These are phyloP conservation scores for Bombardia bombarda DNA, from an alignment of 495 filamentous ascomycete species.

Conservation along the genomic window DNA sequence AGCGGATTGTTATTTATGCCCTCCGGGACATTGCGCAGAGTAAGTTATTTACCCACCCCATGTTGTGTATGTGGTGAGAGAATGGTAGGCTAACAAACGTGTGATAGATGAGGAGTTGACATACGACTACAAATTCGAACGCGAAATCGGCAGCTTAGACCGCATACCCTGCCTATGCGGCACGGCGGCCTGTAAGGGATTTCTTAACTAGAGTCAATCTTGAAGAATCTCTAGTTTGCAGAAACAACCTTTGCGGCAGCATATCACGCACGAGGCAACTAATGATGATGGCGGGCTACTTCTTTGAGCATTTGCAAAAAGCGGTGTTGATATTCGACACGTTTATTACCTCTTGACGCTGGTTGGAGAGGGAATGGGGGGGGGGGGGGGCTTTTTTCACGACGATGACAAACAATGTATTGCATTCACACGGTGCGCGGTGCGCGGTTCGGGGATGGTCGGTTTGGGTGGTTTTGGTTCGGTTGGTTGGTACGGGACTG, in stretches of 20 bases:
- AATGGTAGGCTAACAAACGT: slow-evolving; percentile 41
- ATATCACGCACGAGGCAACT: background rate
- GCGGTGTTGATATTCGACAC: too few relatives aligned
- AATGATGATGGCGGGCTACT: too few relatives aligned
- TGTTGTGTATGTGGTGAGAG: slow-evolving; percentile 2
- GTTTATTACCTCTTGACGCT: too few relatives aligned
- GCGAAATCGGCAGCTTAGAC: slow-evolving; percentile 88
- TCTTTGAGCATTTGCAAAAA: background rate
- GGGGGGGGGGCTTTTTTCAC: too few relatives aligned
- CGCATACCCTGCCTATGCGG: slow-evolving; percentile 96
- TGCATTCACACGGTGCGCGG: too few relatives aligned
- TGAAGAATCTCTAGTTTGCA: too few relatives aligned
- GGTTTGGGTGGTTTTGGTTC: too few relatives aligned
- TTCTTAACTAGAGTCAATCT: slow-evolving; percentile 68
- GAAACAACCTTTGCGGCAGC: too few relatives aligned
- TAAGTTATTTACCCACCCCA: slow-evolving; percentile 42
- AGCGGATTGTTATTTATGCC: slow-evolving; percentile 97
- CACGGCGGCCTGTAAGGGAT: slow-evolving; percentile 92
- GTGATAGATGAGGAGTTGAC: slow-evolving; percentile 89
- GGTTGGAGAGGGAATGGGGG: background rate
- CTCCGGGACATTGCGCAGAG: slow-evolving; percentile 88
- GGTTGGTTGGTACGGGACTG: too few relatives aligned
- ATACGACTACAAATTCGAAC: slow-evolving; percentile 99
- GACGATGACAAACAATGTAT: too few relatives aligned
- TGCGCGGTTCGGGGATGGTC: too few relatives aligned